These are phyloP conservation scores for Lentinula boryana DNA, from an alignment of 768 basidiomycete species.

Conservation along the genomic window DNA sequence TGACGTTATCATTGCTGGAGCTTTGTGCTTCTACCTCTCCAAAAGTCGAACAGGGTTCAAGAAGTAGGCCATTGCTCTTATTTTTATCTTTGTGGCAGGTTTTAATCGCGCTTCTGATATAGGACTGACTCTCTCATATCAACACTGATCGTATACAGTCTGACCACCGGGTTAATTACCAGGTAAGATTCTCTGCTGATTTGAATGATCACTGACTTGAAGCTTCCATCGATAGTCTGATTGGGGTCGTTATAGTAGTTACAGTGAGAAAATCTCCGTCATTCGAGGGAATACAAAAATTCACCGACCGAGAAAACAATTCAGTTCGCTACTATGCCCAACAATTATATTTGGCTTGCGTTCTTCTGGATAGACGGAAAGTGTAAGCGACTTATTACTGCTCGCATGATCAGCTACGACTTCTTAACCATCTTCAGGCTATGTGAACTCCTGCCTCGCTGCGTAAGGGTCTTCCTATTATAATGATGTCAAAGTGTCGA, in stretches of 20 bases:
- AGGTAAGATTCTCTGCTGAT: conserved; percentile 20
- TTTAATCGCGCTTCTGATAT: not conserved
- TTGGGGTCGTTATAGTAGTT: conserved; percentile 34
- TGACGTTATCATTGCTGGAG: conserved; percentile 40
- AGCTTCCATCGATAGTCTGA: conserved; percentile 22
- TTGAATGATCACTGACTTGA: not conserved
- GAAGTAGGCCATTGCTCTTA: not conserved
- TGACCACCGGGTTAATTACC: conserved; percentile 39
- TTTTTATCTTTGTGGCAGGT: not conserved
- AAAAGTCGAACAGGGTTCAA: conserved; percentile 40
- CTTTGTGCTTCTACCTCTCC: conserved; percentile 43
- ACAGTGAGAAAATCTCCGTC: conserved; percentile 21
- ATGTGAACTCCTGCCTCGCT: conserved; percentile 47
- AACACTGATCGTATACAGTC: conserved; percentile 36
- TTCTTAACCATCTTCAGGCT: conserved; percentile 24
- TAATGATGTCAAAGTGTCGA: not conserved
- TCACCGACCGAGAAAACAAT: not conserved
- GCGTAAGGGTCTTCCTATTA: conserved; percentile 28
- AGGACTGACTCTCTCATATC: conserved; percentile 41
- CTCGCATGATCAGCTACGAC: not conserved
- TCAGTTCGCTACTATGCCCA: conserved; percentile 40
- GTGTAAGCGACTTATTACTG: conserved; percentile 26
- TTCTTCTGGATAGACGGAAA: conserved; percentile 49
- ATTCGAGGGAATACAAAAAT: not conserved
- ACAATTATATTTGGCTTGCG: conserved; percentile 40